Base-by-base conservation (phyloP, 2,329 filamentous ascomycete genomes). In the Fusarium pseudoanthophilum region DNA sequence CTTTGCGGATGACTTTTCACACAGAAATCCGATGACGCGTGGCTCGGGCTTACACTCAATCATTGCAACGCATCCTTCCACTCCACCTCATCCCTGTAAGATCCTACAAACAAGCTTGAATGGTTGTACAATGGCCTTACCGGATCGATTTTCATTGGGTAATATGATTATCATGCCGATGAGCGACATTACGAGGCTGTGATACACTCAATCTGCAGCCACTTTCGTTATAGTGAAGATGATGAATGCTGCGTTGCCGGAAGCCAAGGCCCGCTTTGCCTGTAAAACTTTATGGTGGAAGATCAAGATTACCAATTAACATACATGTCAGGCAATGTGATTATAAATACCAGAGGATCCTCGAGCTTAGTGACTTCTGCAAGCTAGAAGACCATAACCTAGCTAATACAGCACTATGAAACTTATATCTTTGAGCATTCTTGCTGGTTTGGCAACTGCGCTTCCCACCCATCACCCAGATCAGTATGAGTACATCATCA, bases 401-500 rank as follows among this genome's bases (percentile, higher is more conserved):
- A 0, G 1, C 18, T 1, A 11, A 28, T 4, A 4, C 14, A 11
- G 5, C 4, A 42, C n/a, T 7, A 60, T 56, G 48, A 56, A 28
- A 42, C n/a, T 36, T 4, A 9, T 6, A 55, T n/a, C 28, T 8
- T 21, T 15, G 11, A 28, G 37, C 4, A 13, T 60, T 42, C 48
- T 60, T 20, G n/a, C 58, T 10, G 30, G 58, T 2, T 18, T 60
- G 5, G n/a, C 53, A 11, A 18, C 39, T 21, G 67, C 61, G 7
- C 32, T 66, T 7, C 42, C 42, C 4, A 48, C n/a, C 9, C 21
- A 18, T 14, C 28, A 18, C 6, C 2, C 42, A 9, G 16, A 43
- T 30, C 42, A 49, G 4, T 90, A 90, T 75, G 88, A 90, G 67
- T 90, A 89, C 78, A 83, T 90, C n/a, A 82, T 90, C 15, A 84